These are phyloP conservation scores for Kuraishia hungarica DNA, from an alignment of 805 yeast genomes.

Conservation along the genomic window DNA sequence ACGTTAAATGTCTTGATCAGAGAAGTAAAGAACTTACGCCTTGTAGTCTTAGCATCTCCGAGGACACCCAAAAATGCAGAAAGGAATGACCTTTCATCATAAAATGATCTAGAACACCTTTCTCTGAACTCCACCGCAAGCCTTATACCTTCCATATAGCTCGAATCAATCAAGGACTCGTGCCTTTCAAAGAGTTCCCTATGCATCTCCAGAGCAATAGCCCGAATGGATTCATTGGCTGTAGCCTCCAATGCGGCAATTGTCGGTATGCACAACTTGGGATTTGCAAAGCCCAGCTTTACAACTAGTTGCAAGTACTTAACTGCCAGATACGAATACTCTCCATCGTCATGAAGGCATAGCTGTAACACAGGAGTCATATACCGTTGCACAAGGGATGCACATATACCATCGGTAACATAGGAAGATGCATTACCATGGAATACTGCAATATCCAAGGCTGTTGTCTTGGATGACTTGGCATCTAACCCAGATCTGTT, in stretches of 20 bases:
- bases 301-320: conserved; percentile 48
- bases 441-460: conserved; percentile 40
- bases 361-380: conserved; percentile 36
- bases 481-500: conserved; percentile 30
- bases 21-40: conserved; percentile 30
- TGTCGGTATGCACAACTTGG: conserved; percentile 60
- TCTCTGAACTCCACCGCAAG: conserved; percentile 40
- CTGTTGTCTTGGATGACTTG: conserved; percentile 23
- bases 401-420: conserved; percentile 62
- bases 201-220: conserved; percentile 45
- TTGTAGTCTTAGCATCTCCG: conserved; percentile 26
- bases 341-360: conserved; percentile 37
- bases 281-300: conserved; percentile 65
- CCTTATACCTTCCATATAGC: conserved; percentile 55
- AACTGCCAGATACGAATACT: conserved; percentile 41
- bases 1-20: conserved; percentile 23
- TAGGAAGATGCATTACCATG: conserved; percentile 44
- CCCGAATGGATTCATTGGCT: conserved; percentile 28
- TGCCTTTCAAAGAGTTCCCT: conserved; percentile 50
- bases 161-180: conserved; percentile 62
- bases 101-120: conserved; percentile 15
- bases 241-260: conserved; percentile 64
- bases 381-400: conserved; percentile 63
- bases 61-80: conserved; percentile 33
- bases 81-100: conserved; percentile 26